phyloP scores from a whole-genome alignment of 768 basidiomycete species.

The Dictyophora rubrovolvata region DNA sequence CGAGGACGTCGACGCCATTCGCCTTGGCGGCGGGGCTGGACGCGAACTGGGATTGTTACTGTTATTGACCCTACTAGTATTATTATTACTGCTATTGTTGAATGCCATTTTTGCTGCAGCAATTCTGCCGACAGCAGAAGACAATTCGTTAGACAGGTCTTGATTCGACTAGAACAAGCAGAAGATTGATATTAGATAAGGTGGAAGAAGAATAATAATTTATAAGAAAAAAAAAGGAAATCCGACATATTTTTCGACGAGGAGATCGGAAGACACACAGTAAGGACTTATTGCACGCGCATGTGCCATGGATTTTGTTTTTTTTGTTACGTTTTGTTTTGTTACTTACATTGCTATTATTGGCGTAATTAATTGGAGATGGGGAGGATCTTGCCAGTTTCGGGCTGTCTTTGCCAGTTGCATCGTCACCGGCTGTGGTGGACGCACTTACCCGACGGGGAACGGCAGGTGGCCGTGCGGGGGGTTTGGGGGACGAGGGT shows the following conservation, averaged over 20 bases:
- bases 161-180: slow-evolving; percentile 20
- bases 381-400: background rate
- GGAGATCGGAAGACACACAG: background rate
- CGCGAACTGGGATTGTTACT: background rate
- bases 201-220: background rate
- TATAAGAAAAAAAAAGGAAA: background rate
- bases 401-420: background rate
- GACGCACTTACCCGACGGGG: background rate
- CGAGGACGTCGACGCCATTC: slow-evolving; percentile 11
- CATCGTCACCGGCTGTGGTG: background rate
- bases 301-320: too few species aligned
- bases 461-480: background rate
- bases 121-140: slow-evolving; percentile 37
- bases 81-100: background rate
- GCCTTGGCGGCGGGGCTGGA: slow-evolving; percentile 18
- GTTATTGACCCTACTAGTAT: background rate
- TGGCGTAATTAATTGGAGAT: background rate
- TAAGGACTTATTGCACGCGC: too few species aligned
- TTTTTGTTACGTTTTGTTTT: background rate
- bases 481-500: background rate
- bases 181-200: too few species aligned
- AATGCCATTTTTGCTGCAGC: slow-evolving; percentile 47
- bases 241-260: background rate
- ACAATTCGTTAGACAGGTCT: slow-evolving; percentile 24
- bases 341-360: background rate